Percentiles rank a stretch among this genome's conserved stretches.
Conservation (phyloP, 257 asterid species). For the Ilex asprella region DNA sequence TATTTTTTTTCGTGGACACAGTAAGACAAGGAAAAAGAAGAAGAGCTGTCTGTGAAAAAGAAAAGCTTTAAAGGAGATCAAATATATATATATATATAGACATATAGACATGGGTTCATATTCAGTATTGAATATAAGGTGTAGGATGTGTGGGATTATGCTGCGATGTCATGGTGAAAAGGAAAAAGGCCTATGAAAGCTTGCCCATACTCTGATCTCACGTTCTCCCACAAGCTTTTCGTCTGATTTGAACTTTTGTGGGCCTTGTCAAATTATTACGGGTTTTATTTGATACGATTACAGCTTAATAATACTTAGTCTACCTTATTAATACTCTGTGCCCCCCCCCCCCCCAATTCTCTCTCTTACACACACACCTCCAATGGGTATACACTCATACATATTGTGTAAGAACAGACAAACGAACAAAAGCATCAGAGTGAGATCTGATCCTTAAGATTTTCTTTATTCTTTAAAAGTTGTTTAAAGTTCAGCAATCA, state of each 20-base stretch:
- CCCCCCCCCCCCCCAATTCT: no score
- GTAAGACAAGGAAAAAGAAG: no score
- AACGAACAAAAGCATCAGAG: no score
- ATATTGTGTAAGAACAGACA: no score
- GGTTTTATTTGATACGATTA: slow-evolving; percentile 4
- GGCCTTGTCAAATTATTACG: slow-evolving; percentile 21
- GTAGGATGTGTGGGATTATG: slow-evolving; percentile 2
- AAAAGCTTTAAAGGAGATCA: neutral
- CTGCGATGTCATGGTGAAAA: slow-evolving; percentile 29
- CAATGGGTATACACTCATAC: no score
- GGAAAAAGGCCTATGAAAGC: slow-evolving; percentile 19
- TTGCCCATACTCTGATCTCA: slow-evolving; percentile 76
- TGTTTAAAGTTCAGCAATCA: no score
- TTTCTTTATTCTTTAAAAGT: no score
- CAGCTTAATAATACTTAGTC: slow-evolving; percentile 1
- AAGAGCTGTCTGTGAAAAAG: neutral
- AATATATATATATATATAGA: neutral
- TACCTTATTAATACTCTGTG: neutral
- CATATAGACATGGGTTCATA: neutral
- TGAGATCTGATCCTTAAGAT: no score
- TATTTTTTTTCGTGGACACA: no score
- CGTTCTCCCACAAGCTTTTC: slow-evolving; percentile 50
- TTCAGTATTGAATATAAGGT: slow-evolving; percentile 17
- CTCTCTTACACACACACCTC: no score
- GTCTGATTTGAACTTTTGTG: slow-evolving; percentile 46